Conservation (phyloP, 805 yeast species). For the Spathaspora arborariae region DNA sequence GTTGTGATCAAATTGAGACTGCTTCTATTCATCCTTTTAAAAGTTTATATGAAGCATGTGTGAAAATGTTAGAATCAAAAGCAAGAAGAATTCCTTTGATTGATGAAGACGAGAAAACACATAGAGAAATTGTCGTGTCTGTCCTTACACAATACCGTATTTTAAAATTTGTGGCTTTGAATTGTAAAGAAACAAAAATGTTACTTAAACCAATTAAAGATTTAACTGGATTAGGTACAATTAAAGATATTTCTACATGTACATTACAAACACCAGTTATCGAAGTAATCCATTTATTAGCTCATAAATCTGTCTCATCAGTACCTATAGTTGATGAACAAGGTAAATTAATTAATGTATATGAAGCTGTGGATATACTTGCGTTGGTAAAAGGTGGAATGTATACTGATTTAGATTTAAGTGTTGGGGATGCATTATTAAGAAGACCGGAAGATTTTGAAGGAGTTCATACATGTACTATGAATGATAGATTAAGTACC, state of each 20-base stretch:
- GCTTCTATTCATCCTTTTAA: conserved; percentile 87
- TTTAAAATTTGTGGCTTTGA: conserved; percentile 89
- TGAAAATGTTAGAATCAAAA: conserved; percentile 80
- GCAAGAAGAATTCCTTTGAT: conserved; percentile 93
- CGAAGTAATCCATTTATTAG: conserved; percentile 81
- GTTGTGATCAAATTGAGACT: conserved; percentile 82
- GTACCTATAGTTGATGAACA: conserved; percentile 88
- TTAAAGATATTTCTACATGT: conserved; percentile 63
- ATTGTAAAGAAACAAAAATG: conserved; percentile 90
- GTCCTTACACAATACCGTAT: conserved; percentile 96
- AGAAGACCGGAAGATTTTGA: conserved; percentile 94
- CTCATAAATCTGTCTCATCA: conserved; percentile 79
- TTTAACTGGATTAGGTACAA: conserved; percentile 58
- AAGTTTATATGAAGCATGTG: conserved; percentile 88
- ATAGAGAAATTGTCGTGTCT: conserved; percentile 89
- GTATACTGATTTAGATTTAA: conserved; percentile 81
- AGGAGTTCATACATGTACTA: conserved; percentile 95
- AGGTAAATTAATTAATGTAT: conserved; percentile 70
- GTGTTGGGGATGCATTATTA: conserved; percentile 94
- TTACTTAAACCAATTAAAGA: conserved; percentile 71
- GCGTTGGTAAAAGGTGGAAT: conserved; percentile 92
- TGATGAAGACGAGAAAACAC: conserved; percentile 89
- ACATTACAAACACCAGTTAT: conserved; percentile 89
- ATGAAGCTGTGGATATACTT: conserved; percentile 93
- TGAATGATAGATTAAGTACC: conserved; percentile 79